Base-by-base conservation (phyloP, 73 alveolate genomes). In the Tetrahymena borealis region DNA sequence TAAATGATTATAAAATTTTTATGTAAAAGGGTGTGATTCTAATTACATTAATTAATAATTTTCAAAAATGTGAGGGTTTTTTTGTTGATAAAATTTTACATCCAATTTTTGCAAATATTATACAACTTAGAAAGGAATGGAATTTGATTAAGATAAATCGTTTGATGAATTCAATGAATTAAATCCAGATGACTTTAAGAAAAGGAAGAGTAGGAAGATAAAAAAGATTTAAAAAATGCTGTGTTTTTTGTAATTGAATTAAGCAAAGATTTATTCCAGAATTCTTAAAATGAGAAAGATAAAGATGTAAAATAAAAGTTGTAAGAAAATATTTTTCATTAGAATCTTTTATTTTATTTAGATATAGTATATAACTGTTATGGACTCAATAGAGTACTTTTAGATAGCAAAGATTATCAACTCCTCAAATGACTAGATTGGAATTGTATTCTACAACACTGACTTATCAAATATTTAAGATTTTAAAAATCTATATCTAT, bases 351-450 rank as follows among this genome's bases (percentile, higher is more conserved):
- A 60, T n/a, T 60, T 42, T 60, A 9, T 3, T 5, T 60, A 60
- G 85, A 60, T 60, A 5, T 28, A 60, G 85, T 60, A 60, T 60
- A 5, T 10, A 60, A 60, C 28, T 36, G 95, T 98, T 39, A 94
- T 98, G 91, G 91, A 94, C 78, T 98, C 96, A 1, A 94, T 96
- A 11, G 96, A 93, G 78, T 91, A 95, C 90, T 98, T 98, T 92
- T 93, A 97, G 95, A 98, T 97, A 96, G 96, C 98, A 33, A 98
- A 98, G 96, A 95, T 98, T 20, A 98, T 98, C 35, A 91, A 98
- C 20, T 94, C 95, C 85, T 97, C 97, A 91, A 97, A 94, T 77
- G 99, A 98, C 91, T 94, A 92, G 94, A 94, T 97, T 42, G 99
- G 99, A 18, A 91, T 98, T 78, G 96, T 98, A 1, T 96, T 98